Evolutionary conservation across 768 basidiomycete species (phyloP), one percentile per base, ranked within the genome.

Genomic region (Pholiota molesta): DNA sequence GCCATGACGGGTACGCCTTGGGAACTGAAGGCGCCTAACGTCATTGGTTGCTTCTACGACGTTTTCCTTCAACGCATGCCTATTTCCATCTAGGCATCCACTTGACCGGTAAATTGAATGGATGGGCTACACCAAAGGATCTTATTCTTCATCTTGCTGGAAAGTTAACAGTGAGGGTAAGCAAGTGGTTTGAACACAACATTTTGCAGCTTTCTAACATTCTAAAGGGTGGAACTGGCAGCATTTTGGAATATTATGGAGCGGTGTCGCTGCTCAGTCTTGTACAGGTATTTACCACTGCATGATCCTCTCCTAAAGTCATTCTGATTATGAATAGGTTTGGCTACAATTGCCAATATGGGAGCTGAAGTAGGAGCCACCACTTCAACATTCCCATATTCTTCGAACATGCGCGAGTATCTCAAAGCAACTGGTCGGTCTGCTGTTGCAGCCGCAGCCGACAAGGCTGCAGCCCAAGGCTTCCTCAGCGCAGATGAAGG

Each of bases 291-390:
- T 64, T 75, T 52, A 49, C 16, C 21, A 31, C 29, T 55, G 29
- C 7, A 42, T 31, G 21, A 11, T 37, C 11, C 14, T 6, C 26
- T 42, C 14, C 57, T 42, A 45, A 21, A 49, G 26, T 21, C 44
- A 52, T 28, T 61, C 31, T 44, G 17, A 57, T n/a, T 44, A 57
- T 52, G 54, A 35, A 21, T 40, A 91, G 92, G 93, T 59, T 78
- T 97, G 57, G 97, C 97, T 1, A 99, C 97, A 1, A 91, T 99
- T 59, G 91, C 94, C 47, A 99, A 99, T 76, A 99, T 99, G 97
- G 97, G 97, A 55, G 97, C 97, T 13, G 97, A 99, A 80, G 96
- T 99, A n/a, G 97, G 97, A 40, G 97, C 97, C n/a, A 99, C 97
- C 1, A 99, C 97, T 0, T 97, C 96, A 1, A 94, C 92, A 6